Conservation (phyloP, 805 yeast species). For the Lipomyces kockii region DNA sequence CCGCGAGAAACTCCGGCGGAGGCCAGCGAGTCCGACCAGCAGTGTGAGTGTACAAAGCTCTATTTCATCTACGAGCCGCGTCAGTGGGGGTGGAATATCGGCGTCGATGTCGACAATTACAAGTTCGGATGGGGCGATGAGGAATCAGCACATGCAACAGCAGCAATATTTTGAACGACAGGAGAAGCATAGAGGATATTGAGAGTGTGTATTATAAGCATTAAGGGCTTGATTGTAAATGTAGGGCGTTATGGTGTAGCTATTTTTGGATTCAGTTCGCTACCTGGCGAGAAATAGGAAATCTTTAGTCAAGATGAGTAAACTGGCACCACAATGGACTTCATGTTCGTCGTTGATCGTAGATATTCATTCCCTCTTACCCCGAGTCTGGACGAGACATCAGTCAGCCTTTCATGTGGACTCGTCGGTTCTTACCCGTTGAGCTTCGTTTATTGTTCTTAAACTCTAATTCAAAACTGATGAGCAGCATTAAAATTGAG, state of each 20-base stretch:
- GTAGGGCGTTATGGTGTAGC: neutral
- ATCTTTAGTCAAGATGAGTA: no score
- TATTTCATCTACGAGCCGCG: slow-evolving; percentile 11
- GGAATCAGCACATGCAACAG: slow-evolving; percentile 1
- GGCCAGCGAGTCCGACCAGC: slow-evolving; percentile 19
- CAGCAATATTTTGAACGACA: slow-evolving; percentile 4
- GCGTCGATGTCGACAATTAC: slow-evolving; percentile 8
- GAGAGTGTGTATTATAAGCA: neutral
- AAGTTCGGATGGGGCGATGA: neutral
- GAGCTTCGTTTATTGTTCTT: neutral
- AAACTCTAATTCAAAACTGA: neutral
- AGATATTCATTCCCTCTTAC: no score
- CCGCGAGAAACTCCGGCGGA: slow-evolving; percentile 29
- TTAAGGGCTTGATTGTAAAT: neutral
- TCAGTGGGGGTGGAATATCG: neutral
- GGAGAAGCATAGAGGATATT: slow-evolving; percentile 1
- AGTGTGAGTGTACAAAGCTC: slow-evolving; percentile 16
- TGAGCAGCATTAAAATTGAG: neutral
- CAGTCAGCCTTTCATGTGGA: no score
- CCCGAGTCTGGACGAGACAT: no score
- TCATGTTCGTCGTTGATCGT: no score
- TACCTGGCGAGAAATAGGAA: no score
- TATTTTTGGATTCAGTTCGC: neutral
- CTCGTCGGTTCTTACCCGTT: neutral
- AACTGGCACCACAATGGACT: no score